These are phyloP conservation scores for Neonectria sp. DNA, from an alignment of 2,329 filamentous ascomycete genomes.

Conservation along the genomic window DNA sequence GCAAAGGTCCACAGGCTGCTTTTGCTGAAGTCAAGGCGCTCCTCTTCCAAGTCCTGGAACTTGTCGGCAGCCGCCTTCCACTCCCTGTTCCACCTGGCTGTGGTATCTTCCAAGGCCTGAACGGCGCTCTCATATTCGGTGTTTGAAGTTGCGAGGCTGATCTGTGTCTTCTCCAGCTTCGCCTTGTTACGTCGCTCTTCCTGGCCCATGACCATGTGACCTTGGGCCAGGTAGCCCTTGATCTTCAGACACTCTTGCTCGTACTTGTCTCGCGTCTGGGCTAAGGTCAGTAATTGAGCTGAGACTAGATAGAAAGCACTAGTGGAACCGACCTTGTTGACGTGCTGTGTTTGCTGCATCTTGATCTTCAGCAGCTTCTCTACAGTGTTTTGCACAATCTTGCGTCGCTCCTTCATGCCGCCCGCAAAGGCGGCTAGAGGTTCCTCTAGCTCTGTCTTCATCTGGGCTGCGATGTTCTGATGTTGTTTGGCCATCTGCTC, in stretches of 20 bases:
- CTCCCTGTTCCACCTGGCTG: slow-evolving; percentile 94
- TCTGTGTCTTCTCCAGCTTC: slow-evolving; percentile 98
- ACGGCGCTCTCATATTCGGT: slow-evolving; percentile 94
- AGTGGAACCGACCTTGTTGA: slow-evolving; percentile 82
- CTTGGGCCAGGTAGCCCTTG: slow-evolving; percentile 97
- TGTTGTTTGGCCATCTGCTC: slow-evolving; percentile 97
- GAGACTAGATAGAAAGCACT: too few relatives aligned
- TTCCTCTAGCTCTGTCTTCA: slow-evolving; percentile 97
- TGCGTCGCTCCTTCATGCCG: slow-evolving; percentile 95
- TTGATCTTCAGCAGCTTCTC: slow-evolving; percentile 96
- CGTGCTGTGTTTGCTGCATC: slow-evolving; percentile 88
- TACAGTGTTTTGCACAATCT: slow-evolving; percentile 94
- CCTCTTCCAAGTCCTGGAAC: slow-evolving; percentile 98
- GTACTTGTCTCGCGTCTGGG: slow-evolving; percentile 88
- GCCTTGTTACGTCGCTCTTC: slow-evolving; percentile 99
- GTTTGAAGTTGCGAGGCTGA: slow-evolving; percentile 91
- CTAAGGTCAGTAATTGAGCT: slow-evolving; percentile 18
- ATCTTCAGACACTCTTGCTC: slow-evolving; percentile 99
- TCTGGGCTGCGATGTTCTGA: slow-evolving; percentile 89
- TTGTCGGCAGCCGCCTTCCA: slow-evolving; percentile 99
- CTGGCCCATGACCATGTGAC: slow-evolving; percentile 99
- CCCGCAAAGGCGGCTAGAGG: slow-evolving; percentile 92
- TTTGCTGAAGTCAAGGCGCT: slow-evolving; percentile 96
- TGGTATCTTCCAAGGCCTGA: slow-evolving; percentile 95
- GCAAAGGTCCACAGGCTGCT: slow-evolving; percentile 98